Base-by-base conservation (phyloP, 352 stramenopile species). In the Thalassiosira livingstoniorum region DNA sequence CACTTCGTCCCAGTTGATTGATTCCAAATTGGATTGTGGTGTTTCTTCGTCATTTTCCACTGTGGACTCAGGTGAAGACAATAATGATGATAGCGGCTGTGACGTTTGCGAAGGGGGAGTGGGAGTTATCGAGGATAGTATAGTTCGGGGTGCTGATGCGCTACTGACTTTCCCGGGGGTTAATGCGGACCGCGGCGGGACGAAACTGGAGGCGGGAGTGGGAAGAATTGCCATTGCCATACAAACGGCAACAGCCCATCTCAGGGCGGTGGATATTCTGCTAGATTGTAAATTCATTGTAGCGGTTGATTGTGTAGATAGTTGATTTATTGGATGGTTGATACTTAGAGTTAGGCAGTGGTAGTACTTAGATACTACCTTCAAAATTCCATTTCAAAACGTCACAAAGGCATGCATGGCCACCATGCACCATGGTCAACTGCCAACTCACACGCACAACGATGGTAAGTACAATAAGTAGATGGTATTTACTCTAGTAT, bases 1-100 rank as follows among this genome's bases (percentile, higher is more conserved):
- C 2, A 87, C 74, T 18, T 75, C 77, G 18, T 75, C 29, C 80
- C 80, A 87, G 31, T 82, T 45, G 2, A 2, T 39, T 61, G 35
- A 25, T 32, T 42, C 39, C n/a, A n/a, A n/a, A n/a, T n/a, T n/a
- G n/a, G n/a, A n/a, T 62, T 45, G 58, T 21, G 47, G 43, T 62
- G 62, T 47, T 63, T 35, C 43, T 27, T 25, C 43, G 27, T 75
- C 58, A 35, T 72, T 66, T 13, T 31, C 43, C 2, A 23, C 45
- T 31, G 32, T 39, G 1, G 64, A 61, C 13, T 51, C 18, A 25
- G 65, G 37, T 21, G 74, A 76, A 25, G 74, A 82, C 35, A 34
- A 74, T 5, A 63, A 51, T 25, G 51, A 70, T 7, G 68, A 75
- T 45, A n/a, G n/a, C n/a, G n/a, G 39, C 57, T 60, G 72, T 45